These are phyloP conservation scores for Drosera capensis DNA, from an alignment of 148 eudicot genomes.

Conservation along the genomic window DNA sequence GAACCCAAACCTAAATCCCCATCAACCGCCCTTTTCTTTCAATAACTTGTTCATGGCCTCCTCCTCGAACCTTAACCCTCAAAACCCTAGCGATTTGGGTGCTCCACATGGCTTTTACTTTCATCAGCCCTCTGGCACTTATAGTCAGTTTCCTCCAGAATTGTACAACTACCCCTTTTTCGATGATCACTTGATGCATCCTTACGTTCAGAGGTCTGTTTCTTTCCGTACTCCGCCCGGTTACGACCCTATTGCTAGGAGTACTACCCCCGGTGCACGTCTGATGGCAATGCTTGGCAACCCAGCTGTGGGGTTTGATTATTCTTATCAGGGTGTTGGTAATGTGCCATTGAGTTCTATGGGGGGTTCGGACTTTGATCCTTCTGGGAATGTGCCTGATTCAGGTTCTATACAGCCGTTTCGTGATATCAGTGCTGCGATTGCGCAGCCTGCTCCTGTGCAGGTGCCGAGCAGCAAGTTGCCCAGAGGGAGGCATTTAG, in stretches of 20 bases:
- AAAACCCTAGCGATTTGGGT: conserved; percentile 20
- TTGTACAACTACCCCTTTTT: too few relatives aligned
- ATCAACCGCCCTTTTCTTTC: too few relatives aligned
- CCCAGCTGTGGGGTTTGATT: conserved; percentile 21
- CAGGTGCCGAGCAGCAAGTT: conserved; percentile 75
- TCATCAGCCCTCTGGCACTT: conserved; percentile 26
- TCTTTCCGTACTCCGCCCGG: too few relatives aligned
- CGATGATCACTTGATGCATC: too few relatives aligned
- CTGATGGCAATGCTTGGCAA: conserved; percentile 57
- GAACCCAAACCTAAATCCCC: too few relatives aligned
- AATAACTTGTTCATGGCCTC: too few relatives aligned
- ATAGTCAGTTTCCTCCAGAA: too few relatives aligned
- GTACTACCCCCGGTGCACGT: conserved; percentile 34
- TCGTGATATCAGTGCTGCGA: conserved; percentile 11
- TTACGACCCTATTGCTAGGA: too few relatives aligned
- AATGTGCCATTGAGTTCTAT: conserved; percentile 16
- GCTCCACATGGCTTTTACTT: conserved; percentile 23
- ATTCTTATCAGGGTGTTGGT: conserved; percentile 23
- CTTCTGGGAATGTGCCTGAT: too few relatives aligned
- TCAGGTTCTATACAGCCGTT: too few relatives aligned
- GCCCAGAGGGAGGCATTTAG: conserved; percentile 70
- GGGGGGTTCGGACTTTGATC: conserved; percentile 30
- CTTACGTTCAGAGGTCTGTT: conserved; percentile 15
- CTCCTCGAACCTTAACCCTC: conserved; percentile 24
- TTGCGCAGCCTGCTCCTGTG: conserved; percentile 23